Evolutionary conservation across 1,284 basidiomycete species (phyloP).

Genomic region (Sanguinoderma infundibulare): DNA sequence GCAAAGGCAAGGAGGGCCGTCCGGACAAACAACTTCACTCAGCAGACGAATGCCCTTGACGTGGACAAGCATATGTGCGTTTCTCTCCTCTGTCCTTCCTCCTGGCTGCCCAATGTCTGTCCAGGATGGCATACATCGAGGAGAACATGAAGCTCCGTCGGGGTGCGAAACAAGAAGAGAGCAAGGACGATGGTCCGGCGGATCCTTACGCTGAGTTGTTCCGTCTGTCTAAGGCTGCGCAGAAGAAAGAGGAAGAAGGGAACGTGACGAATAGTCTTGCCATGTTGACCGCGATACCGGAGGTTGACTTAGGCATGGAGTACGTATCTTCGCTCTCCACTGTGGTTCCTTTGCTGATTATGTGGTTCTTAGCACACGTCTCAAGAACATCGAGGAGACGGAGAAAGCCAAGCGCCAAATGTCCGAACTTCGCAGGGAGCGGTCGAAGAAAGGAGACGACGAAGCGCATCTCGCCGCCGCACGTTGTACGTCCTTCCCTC

Average conservation of each 20-base stretch:
- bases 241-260: slow-evolving; percentile 79
- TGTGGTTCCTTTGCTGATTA: background rate
- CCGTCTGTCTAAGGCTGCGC: slow-evolving; percentile 71
- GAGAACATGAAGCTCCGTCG: slow-evolving; percentile 86
- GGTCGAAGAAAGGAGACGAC: slow-evolving; percentile 58
- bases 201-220: slow-evolving; percentile 87
- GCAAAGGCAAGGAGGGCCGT: slow-evolving; percentile 78
- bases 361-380: slow-evolving; percentile 63
- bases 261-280: slow-evolving; percentile 90
- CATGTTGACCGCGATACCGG: slow-evolving; percentile 96
- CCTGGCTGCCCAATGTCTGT: background rate
- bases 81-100: background rate
- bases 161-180: slow-evolving; percentile 53
- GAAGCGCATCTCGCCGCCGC: slow-evolving; percentile 82
- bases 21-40: slow-evolving; percentile 92
- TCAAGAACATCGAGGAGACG: slow-evolving; percentile 96
- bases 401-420: slow-evolving; percentile 92
- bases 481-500: slow-evolving; percentile 66
- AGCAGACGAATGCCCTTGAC: slow-evolving; percentile 94
- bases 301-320: slow-evolving; percentile 99
- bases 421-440: slow-evolving; percentile 71
- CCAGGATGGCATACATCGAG: slow-evolving; percentile 97
- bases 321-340: slow-evolving; percentile 47
- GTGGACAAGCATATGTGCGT: slow-evolving; percentile 97
- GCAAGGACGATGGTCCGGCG: slow-evolving; percentile 47